Percentiles rank a stretch among this genome's conserved stretches.
Evolutionary conservation across 2,329 filamentous ascomycete genomes (phyloP).

Genomic region (Trichoderma oligosporum): DNA sequence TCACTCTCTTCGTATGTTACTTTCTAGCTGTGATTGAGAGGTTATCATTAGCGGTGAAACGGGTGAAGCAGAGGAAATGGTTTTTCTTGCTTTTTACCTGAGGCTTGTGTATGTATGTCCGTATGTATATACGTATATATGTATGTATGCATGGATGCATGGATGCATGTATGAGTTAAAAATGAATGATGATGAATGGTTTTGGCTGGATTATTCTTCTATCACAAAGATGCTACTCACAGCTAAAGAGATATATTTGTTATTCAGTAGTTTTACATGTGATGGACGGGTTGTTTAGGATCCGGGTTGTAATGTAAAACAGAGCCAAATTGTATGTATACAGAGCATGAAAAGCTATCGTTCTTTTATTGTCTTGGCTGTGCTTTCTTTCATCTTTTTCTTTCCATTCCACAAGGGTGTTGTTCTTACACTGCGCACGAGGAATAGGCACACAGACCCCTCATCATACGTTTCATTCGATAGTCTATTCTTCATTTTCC

Average conservation of each 20-base stretch:
- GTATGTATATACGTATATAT: no score
- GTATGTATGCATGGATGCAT: no score
- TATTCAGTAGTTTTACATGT: neutral
- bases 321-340: neutral
- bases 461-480: neutral
- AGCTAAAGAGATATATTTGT: neutral
- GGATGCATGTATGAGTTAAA: no score
- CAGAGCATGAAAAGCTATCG: no score
- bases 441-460: neutral
- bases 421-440: constrained; percentile 1
- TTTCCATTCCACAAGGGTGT: neutral
- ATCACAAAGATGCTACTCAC: neutral
- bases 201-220: no score
- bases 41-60: no score
- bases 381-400: neutral
- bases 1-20: no score
- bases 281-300: neutral
- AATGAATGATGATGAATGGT: no score
- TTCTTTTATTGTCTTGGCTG: neutral
- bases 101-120: no score
- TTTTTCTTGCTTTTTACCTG: no score
- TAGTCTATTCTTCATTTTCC: neutral
- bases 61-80: no score
- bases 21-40: no score
- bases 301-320: neutral